Percentiles rank a stretch among this genome's conserved stretches.
Conservation (phyloP, 1,139 yeast species). For the Geotrichum bryndzae region DNA sequence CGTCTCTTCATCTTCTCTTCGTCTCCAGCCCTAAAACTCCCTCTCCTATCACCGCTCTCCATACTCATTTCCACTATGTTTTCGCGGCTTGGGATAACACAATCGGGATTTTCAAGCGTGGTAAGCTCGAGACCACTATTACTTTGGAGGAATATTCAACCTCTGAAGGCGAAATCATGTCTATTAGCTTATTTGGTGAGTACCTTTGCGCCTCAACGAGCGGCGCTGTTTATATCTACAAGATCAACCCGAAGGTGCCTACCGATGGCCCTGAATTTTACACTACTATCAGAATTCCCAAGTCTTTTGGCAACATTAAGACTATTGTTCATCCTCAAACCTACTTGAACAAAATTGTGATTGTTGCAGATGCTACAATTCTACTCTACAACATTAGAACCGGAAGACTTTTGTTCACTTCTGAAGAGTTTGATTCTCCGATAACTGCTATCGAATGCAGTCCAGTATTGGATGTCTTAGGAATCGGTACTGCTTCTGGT, state of each 20-base stretch:
- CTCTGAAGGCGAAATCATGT: slow-evolving; percentile 38
- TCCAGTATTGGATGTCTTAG: slow-evolving; percentile 80
- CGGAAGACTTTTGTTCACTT: slow-evolving; percentile 62
- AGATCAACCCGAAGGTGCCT: slow-evolving; percentile 42
- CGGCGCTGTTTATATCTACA: slow-evolving; percentile 59
- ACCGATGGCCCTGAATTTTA: slow-evolving; percentile 38
- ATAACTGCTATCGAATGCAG: slow-evolving; percentile 65
- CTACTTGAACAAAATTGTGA: slow-evolving; percentile 78
- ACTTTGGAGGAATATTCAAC: slow-evolving; percentile 29
- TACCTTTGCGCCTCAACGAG: slow-evolving; percentile 57
- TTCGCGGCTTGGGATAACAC: slow-evolving; percentile 69
- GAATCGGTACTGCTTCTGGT: slow-evolving; percentile 71
- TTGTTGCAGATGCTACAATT: slow-evolving; percentile 56
- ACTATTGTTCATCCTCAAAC: slow-evolving; percentile 82
- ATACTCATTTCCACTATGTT: slow-evolving; percentile 79
- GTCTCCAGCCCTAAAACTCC: slow-evolving; percentile 79
- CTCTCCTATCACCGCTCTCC: slow-evolving; percentile 59
- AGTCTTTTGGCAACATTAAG: slow-evolving; percentile 62
- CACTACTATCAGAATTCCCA: slow-evolving; percentile 53
- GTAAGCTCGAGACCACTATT: slow-evolving; percentile 58
- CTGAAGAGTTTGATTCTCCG: slow-evolving; percentile 42
- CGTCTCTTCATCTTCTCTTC: slow-evolving; percentile 76
- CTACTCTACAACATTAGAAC: slow-evolving; percentile 68
- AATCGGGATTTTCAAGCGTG: slow-evolving; percentile 79
- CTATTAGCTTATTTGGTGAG: slow-evolving; percentile 69